Conservation (phyloP, 805 yeast species). For the Kuraishia capsulata region DNA sequence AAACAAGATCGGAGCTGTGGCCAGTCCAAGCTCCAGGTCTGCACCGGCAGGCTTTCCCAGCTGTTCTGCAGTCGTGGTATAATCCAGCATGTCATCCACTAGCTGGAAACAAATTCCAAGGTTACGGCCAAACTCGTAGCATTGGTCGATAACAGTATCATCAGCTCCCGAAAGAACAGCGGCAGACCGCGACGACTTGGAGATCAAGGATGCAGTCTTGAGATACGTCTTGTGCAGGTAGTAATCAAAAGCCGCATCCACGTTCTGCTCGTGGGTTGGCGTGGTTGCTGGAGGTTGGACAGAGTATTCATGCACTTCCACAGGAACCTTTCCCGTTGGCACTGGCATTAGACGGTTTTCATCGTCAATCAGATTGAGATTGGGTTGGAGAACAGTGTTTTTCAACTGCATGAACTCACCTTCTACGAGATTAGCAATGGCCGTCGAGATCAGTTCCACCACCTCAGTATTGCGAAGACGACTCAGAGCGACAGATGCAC, state of each 20-base stretch:
- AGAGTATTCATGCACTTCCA: slow-evolving; percentile 48
- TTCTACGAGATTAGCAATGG: slow-evolving; percentile 94
- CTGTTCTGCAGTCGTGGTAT: slow-evolving; percentile 75
- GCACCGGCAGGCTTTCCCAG: slow-evolving; percentile 96
- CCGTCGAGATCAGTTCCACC: slow-evolving; percentile 87
- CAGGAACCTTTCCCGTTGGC: slow-evolving; percentile 57
- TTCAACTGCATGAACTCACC: slow-evolving; percentile 99
- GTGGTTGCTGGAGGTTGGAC: slow-evolving; percentile 16
- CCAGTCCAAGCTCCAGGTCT: slow-evolving; percentile 86
- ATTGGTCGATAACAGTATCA: slow-evolving; percentile 66
- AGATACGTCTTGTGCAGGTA: slow-evolving; percentile 91
- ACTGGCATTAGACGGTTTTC: slow-evolving; percentile 37
- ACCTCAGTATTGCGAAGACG: slow-evolving; percentile 95
- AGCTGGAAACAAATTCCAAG: slow-evolving; percentile 93
- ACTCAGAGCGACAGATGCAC: slow-evolving; percentile 95
- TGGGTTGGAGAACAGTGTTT: slow-evolving; percentile 67
- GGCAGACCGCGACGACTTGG: slow-evolving; percentile 87
- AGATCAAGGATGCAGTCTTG: slow-evolving; percentile 90
- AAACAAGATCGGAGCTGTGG: slow-evolving; percentile 91
- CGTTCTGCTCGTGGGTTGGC: slow-evolving; percentile 53
- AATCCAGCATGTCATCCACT: slow-evolving; percentile 94
- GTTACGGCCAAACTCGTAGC: slow-evolving; percentile 88
- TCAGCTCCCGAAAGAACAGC: slow-evolving; percentile 87
- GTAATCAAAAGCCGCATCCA: slow-evolving; percentile 90
- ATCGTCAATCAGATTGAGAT: slow-evolving; percentile 36